Evolutionary conservation across 371 early-diverging fungal species (phyloP).

Genomic region (Funneliformis caledonium): DNA sequence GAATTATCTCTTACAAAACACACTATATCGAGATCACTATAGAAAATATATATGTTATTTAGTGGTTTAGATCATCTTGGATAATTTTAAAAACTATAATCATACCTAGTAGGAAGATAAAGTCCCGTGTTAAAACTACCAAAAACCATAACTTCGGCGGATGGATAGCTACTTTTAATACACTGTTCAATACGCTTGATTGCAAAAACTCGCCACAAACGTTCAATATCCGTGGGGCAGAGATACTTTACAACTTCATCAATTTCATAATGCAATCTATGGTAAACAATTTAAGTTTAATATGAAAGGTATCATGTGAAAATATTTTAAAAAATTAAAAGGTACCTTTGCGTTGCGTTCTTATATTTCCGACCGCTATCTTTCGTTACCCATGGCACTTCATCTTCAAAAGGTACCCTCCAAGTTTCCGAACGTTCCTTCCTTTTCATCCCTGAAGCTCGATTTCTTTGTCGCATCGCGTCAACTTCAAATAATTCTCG

Average conservation of each 20-base stretch:
- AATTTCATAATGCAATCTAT: slow-evolving; percentile 61
- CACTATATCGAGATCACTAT: slow-evolving; percentile 83
- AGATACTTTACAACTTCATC: slow-evolving; percentile 76
- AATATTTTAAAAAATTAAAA: background rate
- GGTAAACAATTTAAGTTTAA: background rate
- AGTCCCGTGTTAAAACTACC: slow-evolving; percentile 86
- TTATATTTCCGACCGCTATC: background rate
- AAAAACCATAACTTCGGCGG: slow-evolving; percentile 64
- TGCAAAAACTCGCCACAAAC: slow-evolving; percentile 70
- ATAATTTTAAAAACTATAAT: background rate
- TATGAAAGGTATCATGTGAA: background rate
- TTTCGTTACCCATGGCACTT: slow-evolving; percentile 5
- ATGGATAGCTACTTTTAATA: slow-evolving; percentile 43
- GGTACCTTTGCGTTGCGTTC: background rate
- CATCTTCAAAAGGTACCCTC: background rate
- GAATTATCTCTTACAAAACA: background rate
- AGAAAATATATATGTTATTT: background rate
- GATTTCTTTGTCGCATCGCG: background rate
- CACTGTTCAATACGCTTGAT: slow-evolving; percentile 62
- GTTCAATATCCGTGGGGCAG: slow-evolving; percentile 80
- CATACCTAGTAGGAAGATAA: slow-evolving; percentile 80
- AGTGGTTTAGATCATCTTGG: background rate
- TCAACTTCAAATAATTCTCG: background rate
- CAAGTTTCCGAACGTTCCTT: background rate
- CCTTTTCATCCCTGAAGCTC: background rate